Evolutionary conservation across 176 grass and related monocot genomes (phyloP), one percentile per base, ranked within the genome.

Genomic region (Luzula sylvatica): DNA sequence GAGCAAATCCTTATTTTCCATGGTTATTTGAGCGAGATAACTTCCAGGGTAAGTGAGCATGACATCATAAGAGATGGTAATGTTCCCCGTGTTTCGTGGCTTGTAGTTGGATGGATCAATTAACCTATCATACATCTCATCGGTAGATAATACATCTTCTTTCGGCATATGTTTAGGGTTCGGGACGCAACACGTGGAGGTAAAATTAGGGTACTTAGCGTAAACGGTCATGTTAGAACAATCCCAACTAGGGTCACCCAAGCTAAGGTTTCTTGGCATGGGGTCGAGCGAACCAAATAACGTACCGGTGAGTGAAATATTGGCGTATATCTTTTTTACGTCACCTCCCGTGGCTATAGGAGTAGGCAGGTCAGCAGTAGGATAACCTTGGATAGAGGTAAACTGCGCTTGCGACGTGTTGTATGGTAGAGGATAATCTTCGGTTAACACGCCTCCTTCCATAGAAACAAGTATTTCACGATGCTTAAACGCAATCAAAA

Each of bases 41-140:
- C 25, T 79, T 3, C 46, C 26, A 0, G 64, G 45, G 55, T 75
- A 45, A 35, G 74, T 52, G 67, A 82, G 74, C 26, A 87, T 17
- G 44, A 87, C 82, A 68, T 94, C 82, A 55, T 94, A 94, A 23
- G 67, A 43, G 56, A 94, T 82, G 4, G 76, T 77, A 26, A 94
- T 50, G 66, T 94, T 82, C 20, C 87, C 87, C 3, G 61, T 18
- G 11, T 69, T 38, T 7, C 81, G 81, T 2, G 43, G 69, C 7
- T 53, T 67, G 58, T 67, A 74, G 30, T 8, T 42, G 1, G 20
- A 26, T 1, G 50, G 41, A 23, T 65, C 42, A 11, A 13, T 42
- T 27, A 15, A 2, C 15, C n/a, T 15, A 24, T 17, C n/a, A 9
- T 46, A 56, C 2, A 48, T 28, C 49, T 50, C 20, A 8, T 41